Evolutionary conservation across 805 yeast genomes (phyloP).

Genomic region (Schwanniomyces pseudopolymorphus): DNA sequence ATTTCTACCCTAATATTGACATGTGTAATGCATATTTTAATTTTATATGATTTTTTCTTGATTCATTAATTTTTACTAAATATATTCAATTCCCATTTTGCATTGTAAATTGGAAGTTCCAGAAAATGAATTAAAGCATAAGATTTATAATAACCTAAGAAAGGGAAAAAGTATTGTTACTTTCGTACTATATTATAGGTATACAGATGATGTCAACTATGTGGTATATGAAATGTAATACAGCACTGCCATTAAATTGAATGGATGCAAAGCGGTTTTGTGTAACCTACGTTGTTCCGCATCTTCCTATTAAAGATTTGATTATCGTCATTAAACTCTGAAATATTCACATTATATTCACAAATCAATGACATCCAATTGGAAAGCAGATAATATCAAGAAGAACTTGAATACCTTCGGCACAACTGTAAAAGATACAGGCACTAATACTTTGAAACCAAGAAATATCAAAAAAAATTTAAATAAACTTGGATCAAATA

Average conservation of each 20-base stretch:
- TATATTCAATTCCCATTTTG: no score
- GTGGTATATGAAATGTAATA: background rate
- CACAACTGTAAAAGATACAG: background rate
- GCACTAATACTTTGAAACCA: background rate
- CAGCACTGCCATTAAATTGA: background rate
- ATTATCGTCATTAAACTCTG: background rate
- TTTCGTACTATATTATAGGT: no score
- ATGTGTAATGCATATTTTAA: no score
- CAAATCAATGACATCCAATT: background rate
- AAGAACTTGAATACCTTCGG: background rate
- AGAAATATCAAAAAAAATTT: slow-evolving; percentile 6
- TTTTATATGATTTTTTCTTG: no score
- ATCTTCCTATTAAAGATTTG: background rate
- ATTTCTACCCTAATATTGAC: no score
- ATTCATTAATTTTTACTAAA: no score
- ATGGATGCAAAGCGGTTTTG: slow-evolving; percentile 2
- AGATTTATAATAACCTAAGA: no score
- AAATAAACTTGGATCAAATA: slow-evolving; percentile 10
- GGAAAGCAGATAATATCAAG: slow-evolving; percentile 9
- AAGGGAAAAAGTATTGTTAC: slow-evolving; percentile 9
- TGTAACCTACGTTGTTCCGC: slow-evolving; percentile 5
- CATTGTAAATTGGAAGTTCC: no score
- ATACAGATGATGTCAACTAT: no score
- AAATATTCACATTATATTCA: background rate
- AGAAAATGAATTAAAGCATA: no score